Evolutionary conservation across 2,329 filamentous ascomycete genomes (phyloP).

Genomic region (Incumbomyces lentus): DNA sequence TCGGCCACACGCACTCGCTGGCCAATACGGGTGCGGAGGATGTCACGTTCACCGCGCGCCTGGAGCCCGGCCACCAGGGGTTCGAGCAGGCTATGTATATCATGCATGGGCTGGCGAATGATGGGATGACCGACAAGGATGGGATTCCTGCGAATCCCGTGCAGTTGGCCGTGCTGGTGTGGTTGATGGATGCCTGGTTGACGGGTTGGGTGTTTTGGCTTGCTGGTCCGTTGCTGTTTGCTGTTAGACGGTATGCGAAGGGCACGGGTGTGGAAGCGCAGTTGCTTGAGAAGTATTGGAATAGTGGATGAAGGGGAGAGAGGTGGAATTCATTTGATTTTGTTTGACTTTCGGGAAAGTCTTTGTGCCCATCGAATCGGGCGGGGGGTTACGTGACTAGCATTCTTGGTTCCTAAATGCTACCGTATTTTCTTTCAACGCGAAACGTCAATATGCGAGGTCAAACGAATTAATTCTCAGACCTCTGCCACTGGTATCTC

Average conservation of each 20-base stretch:
- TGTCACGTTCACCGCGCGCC: not conserved
- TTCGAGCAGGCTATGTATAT: constrained; percentile 5
- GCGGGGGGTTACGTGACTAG: too few species aligned
- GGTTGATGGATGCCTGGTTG: not conserved
- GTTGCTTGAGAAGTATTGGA: not conserved
- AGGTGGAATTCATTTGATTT: too few species aligned
- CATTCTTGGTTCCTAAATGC: too few species aligned
- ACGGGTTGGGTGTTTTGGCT: not conserved
- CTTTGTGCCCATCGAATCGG: too few species aligned
- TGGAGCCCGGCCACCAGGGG: not conserved
- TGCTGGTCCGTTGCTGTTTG: not conserved
- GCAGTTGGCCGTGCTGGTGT: not conserved
- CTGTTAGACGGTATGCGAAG: not conserved
- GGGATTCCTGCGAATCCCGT: not conserved
- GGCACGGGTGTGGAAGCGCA: not conserved
- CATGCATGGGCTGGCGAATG: not conserved
- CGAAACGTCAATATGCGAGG: too few species aligned
- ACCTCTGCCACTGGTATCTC: too few species aligned
- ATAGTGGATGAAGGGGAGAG: not conserved
- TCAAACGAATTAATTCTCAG: too few species aligned
- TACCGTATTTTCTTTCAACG: too few species aligned
- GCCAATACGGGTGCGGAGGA: not conserved
- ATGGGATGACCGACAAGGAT: not conserved
- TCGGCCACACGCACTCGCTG: constrained; percentile 1
- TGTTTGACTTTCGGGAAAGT: too few species aligned